A percentile compares a stretch with the other conserved stretches of the same genome.
Conservation (phyloP, 2,329 filamentous ascomycete genomes). For the Myriosclerotinia scirpicola region DNA sequence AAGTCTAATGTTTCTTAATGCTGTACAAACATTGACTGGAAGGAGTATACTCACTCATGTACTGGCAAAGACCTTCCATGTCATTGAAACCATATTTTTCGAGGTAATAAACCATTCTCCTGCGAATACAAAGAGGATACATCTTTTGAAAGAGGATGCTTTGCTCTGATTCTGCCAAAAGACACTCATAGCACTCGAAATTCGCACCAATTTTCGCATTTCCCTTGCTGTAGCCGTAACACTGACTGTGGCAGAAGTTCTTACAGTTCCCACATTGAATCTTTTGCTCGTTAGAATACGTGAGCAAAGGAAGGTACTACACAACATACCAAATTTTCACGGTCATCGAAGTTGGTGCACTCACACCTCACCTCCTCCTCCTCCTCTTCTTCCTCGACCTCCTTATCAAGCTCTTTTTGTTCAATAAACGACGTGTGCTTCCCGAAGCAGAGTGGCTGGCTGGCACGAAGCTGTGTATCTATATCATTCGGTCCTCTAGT, state of each 20-base stretch:
- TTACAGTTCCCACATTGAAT: conserved; percentile 31
- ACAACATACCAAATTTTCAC: conserved; percentile 16
- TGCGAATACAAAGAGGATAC: conserved; percentile 22
- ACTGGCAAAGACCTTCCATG: conserved; percentile 23
- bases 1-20: conserved; percentile 2
- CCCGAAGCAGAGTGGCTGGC: background rate
- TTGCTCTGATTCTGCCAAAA: conserved; percentile 21
- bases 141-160: conserved; percentile 19
- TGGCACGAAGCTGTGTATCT: background rate
- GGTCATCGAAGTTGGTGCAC: conserved; percentile 4
- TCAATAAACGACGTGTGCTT: background rate
- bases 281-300: conserved; percentile 20
- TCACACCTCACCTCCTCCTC: conserved; percentile 4
- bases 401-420: background rate
- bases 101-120: conserved; percentile 30
- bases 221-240: conserved; percentile 32
- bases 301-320: background rate
- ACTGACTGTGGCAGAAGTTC: conserved; percentile 29
- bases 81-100: conserved; percentile 18
- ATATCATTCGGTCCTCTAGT: background rate
- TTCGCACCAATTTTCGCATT: background rate
- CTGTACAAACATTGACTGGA: background rate
- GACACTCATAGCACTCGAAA: conserved; percentile 31
- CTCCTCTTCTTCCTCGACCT: background rate
- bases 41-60: conserved; percentile 7